Base-by-base conservation (phyloP, 2,329 filamentous ascomycete species). In the Cladophialophora exuberans region DNA sequence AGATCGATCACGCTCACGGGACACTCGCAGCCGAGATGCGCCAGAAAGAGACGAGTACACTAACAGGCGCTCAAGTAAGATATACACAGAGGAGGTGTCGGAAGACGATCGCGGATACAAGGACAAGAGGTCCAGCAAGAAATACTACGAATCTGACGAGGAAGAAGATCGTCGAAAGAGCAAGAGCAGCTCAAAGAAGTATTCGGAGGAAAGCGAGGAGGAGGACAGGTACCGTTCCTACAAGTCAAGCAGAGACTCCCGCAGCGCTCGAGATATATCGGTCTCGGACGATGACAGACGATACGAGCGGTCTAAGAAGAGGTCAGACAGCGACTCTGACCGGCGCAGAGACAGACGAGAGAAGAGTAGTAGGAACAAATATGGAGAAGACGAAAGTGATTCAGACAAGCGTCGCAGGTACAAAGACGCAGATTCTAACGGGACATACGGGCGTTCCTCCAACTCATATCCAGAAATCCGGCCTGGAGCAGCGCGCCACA, bases 1-100 rank as follows among this genome's bases (percentile, higher is more conserved):
- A 44, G 68, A 62, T 58, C 66, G 71, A 39, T 73, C 74, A 41
- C 69, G 69, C 49, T 75, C 74, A 63, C 73, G 73, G 67, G 72
- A 75, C 57, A 65, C 56, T 47, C 70, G 73, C 36, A 64, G 56
- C 48, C 70, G 73, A 39, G 64, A 60, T 10, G 65, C 70, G 10
- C 67, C 67, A 22, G 67, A 70, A 18, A 63, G 67, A 9, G 44
- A 50, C 20, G 56, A 62, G 23, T 51, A 56, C 28, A 41, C 22
- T 25, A 49, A 35, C 42, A 52, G 45, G 23, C 42, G 57, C 17
- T 58, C 60, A 6, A 62, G 54, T 45, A 54, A 49, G 30, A 57
- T 66, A 23, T 68, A 68, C 62, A 61, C 64, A 48, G 68, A 67
- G 39, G 61, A 54, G 35, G 67, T 66, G 22, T 57, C 58, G 17